Percentiles rank a stretch among this genome's conserved stretches.
phyloP scores from a whole-genome alignment of 345 rosid genomes.

The Anastatica hierochuntica region DNA sequence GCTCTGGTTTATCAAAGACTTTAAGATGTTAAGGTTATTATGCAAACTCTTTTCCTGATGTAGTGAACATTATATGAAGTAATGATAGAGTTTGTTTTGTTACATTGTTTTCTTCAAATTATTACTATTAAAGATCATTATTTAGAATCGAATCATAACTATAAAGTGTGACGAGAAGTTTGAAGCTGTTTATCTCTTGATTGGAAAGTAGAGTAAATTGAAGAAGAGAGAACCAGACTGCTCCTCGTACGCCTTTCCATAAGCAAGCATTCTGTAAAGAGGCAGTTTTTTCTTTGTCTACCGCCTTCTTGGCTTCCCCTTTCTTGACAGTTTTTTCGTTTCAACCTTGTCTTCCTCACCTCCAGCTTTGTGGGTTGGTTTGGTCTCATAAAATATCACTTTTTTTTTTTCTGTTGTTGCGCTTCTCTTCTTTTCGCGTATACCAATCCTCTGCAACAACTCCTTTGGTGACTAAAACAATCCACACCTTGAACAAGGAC shows the following conservation, averaged over 20 bases:
- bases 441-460: slow-evolving; percentile 20
- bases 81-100: background rate
- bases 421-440: slow-evolving; percentile 29
- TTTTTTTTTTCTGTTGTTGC: slow-evolving; percentile 38
- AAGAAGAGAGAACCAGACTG: too few species aligned
- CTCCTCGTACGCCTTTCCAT: too few species aligned
- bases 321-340: slow-evolving; percentile 43
- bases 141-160: background rate
- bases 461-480: too few species aligned
- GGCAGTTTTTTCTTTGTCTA: slow-evolving; percentile 45
- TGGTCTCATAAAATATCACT: slow-evolving; percentile 5
- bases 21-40: too few species aligned
- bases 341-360: slow-evolving; percentile 28
- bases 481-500: too few species aligned
- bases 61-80: background rate
- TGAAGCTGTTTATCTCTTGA: too few species aligned
- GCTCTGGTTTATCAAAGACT: background rate
- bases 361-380: slow-evolving; percentile 10
- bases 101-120: too few species aligned
- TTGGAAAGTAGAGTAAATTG: too few species aligned
- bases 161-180: background rate
- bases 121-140: background rate
- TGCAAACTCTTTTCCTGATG: too few species aligned
- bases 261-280: slow-evolving; percentile 46
- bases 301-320: slow-evolving; percentile 52